Conservation (phyloP, 2,329 filamentous ascomycete genomes). For the Curvularia spicifera region DNA sequence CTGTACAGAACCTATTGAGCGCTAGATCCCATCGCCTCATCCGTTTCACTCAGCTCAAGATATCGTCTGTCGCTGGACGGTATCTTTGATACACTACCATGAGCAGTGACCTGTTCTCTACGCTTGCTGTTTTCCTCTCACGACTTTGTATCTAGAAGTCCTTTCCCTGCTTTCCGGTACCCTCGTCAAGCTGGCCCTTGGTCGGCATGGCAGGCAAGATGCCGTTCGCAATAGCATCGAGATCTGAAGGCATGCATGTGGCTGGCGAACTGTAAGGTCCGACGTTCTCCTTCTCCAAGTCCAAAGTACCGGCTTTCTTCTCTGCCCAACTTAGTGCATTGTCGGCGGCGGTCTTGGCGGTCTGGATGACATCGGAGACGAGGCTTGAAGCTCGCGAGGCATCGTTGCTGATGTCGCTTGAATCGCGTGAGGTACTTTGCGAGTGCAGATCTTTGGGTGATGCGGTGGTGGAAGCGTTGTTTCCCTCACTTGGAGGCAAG, state of each 20-base stretch:
- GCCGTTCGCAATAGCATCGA: constrained; percentile 43
- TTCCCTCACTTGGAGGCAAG: neutral
- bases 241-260: constrained; percentile 42
- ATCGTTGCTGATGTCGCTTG: constrained; percentile 19
- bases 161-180: neutral
- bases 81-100: neutral
- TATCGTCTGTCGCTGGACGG: neutral
- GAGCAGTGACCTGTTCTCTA: neutral
- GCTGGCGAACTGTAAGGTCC: constrained; percentile 43
- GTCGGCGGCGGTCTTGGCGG: constrained; percentile 30
- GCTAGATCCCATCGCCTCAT: neutral
- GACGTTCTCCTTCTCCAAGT: constrained; percentile 28
- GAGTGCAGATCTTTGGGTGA: constrained; percentile 16
- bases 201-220: constrained; percentile 33
- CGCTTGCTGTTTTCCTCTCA: neutral
- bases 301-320: constrained; percentile 34
- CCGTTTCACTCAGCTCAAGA: neutral
- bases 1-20: neutral
- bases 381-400: constrained; percentile 23
- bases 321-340: constrained; percentile 36
- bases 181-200: neutral
- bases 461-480: neutral
- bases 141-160: neutral
- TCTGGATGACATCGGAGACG: constrained; percentile 25
- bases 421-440: constrained; percentile 13